phyloP scores from a whole-genome alignment of 179 eudicot species.

The Beta macrorhiza region DNA sequence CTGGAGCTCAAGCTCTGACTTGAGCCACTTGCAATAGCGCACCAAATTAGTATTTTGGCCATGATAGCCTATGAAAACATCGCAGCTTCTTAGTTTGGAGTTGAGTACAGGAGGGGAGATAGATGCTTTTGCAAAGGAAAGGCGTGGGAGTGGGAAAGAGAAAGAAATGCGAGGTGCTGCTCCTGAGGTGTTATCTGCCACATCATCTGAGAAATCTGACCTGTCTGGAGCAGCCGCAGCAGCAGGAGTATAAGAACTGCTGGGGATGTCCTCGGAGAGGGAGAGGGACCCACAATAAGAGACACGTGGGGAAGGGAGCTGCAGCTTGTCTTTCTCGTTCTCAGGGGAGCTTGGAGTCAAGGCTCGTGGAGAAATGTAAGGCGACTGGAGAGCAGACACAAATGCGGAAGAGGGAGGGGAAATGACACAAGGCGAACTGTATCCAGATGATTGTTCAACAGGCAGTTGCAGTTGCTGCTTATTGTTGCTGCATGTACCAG shows the following conservation, averaged over 20 bases:
- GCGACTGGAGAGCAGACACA: constrained; percentile 85
- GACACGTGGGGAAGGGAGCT: constrained; percentile 44
- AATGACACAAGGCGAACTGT: constrained; percentile 59
- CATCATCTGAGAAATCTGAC: constrained; percentile 56
- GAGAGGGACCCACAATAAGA: constrained; percentile 68
- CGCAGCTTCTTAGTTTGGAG: constrained; percentile 78
- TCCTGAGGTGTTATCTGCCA: constrained; percentile 34
- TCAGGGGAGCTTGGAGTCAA: constrained; percentile 29
- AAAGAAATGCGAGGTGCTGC: constrained; percentile 61
- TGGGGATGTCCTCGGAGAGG: constrained; percentile 69
- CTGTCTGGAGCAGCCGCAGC: constrained; percentile 42
- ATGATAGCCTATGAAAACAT: constrained; percentile 78
- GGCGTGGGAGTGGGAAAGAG: constrained; percentile 76
- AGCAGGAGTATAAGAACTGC: constrained; percentile 79
- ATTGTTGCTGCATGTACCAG: constrained; percentile 38
- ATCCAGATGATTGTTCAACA: constrained; percentile 45
- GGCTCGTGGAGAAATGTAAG: constrained; percentile 84
- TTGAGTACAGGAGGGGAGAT: constrained; percentile 65
- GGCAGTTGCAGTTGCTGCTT: background rate
- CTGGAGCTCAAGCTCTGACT: constrained; percentile 81
- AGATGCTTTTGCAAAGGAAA: constrained; percentile 63
- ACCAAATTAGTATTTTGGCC: constrained; percentile 57
- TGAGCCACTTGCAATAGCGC: constrained; percentile 88
- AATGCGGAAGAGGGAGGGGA: constrained; percentile 92
- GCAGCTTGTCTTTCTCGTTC: constrained; percentile 26